Base-by-base conservation (phyloP, 768 basidiomycete species). In the Podaxis rugospora region DNA sequence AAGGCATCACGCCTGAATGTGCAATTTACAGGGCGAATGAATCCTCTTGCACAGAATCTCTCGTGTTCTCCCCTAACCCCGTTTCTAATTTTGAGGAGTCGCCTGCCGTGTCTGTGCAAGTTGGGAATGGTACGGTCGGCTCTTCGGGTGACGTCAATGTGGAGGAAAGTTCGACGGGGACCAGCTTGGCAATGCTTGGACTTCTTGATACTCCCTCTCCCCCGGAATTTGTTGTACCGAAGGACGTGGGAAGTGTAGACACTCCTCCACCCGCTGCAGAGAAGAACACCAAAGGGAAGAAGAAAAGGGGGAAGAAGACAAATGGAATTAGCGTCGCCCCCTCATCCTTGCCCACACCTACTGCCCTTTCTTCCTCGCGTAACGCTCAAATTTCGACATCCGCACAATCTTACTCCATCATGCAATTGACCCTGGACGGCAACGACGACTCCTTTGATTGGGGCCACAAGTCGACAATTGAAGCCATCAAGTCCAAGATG, bases 81-180 rank as follows among this genome's bases (percentile, higher is more conserved):
- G 62, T 77, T 61, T 53, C 65, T 11, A 64, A 70, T 40, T 57
- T 55, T 14, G 62, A 57, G 0, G 74, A 76, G 55, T 70, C 76
- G 0, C 75, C 75, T 53, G 72, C 66, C 1, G 72, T 72, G 0
- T 68, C 68, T n/a, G 66, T 68, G 10, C 66, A 63, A 9, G 66
- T 77, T 7, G 75, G 71, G 10, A 63, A 67, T 1, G 78, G 79
- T 3, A 67, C 67, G 25, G 65, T 80, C 10, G 74, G 77, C 4
- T 79, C 73, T 59, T 63, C 79, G 11, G 78, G 79, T 2, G 78
- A 80, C 60, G 76, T 79, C n/a, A 77, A 79, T 67, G 70, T 66
- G 2, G 78, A 79, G 64, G 61, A 66, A 2, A 66, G 57, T 16
- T 74, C 75, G 1, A 76, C 75, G 23, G 70, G 67, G 18, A 68